These are phyloP conservation scores for Macaranga tanarius DNA, from an alignment of 441 rosid genomes.

Conservation along the genomic window DNA sequence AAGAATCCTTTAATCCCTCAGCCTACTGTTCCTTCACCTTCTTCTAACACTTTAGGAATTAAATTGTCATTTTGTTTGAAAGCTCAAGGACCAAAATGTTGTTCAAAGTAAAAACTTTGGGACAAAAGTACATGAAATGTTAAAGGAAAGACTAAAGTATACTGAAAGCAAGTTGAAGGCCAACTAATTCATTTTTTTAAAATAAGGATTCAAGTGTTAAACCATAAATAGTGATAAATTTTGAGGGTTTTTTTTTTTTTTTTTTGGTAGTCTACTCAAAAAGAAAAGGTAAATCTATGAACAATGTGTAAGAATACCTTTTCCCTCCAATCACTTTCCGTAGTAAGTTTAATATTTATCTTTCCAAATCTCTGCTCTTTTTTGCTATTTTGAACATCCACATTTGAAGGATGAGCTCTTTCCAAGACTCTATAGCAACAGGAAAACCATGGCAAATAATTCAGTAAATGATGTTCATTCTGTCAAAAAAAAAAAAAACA, in stretches of 20 bases:
- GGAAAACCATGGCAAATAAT: conserved; percentile 20
- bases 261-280: not conserved
- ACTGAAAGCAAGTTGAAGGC: not conserved
- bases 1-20: not conserved
- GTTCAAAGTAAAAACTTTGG: not conserved
- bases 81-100: not conserved
- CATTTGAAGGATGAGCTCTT: conserved; percentile 36
- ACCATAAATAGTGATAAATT: not conserved
- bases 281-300: not conserved
- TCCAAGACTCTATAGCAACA: conserved; percentile 53
- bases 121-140: not conserved
- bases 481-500: not conserved
- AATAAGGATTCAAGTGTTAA: not conserved
- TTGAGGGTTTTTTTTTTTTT: not conserved
- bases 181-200: not conserved
- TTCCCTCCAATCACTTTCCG: conserved; percentile 51
- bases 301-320: conserved; percentile 52
- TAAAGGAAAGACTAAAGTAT: not conserved
- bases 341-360: conserved; percentile 43
- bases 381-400: conserved; percentile 27
- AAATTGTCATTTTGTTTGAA: not conserved
- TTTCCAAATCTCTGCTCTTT: conserved; percentile 79
- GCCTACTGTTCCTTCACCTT: not conserved
- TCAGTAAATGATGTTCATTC: conserved; percentile 11
- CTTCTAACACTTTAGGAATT: not conserved